These are phyloP conservation scores for Boletus vermiculosoides DNA, from an alignment of 768 basidiomycete genomes.

Conservation along the genomic window DNA sequence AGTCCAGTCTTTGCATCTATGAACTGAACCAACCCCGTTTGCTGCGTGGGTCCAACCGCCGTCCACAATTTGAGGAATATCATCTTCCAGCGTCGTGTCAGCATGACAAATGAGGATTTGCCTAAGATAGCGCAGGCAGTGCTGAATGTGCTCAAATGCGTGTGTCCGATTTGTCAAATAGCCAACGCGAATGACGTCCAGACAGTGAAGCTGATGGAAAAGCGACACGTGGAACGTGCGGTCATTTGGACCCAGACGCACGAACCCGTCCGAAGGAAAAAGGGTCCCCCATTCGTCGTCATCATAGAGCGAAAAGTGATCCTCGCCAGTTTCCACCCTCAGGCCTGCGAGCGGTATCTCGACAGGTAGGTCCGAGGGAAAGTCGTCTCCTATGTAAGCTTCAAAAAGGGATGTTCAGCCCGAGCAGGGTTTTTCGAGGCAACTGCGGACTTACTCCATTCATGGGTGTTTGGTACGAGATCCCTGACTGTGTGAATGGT, in stretches of 20 bases:
- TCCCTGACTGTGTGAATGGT: conserved; percentile 13
- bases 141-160: conserved; percentile 33
- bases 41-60: conserved; percentile 28
- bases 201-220: conserved; percentile 51
- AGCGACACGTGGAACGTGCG: conserved; percentile 37
- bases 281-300: conserved; percentile 38
- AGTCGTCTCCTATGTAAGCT: conserved; percentile 33
- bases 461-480: conserved; percentile 15
- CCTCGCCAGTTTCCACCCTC: conserved; percentile 24
- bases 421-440: background rate
- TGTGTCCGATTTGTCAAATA: conserved; percentile 25
- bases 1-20: conserved; percentile 36
- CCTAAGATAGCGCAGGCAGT: conserved; percentile 41
- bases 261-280: conserved; percentile 35
- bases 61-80: conserved; percentile 27
- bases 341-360: conserved; percentile 30
- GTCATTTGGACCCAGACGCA: conserved; percentile 34
- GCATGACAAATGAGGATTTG: conserved; percentile 38
- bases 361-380: conserved; percentile 33
- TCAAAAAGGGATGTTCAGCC: background rate
- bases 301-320: conserved; percentile 32
- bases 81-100: conserved; percentile 38
- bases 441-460: conserved; percentile 21
- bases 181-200: conserved; percentile 37
- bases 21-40: conserved; percentile 31